phyloP scores from a whole-genome alignment of 768 basidiomycete genomes.

The Kwoniella pini region DNA sequence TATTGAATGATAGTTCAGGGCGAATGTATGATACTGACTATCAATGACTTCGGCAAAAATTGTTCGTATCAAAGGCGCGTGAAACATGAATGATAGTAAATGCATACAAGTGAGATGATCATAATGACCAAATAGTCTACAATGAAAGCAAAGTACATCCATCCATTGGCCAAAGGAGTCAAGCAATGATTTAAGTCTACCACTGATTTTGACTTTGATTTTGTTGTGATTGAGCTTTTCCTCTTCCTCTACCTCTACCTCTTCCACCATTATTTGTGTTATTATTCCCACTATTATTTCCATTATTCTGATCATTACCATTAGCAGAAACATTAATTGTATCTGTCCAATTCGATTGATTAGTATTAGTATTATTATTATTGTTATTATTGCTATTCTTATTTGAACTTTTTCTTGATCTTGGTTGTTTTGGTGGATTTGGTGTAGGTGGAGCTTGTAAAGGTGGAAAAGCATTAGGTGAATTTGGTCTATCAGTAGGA shows the following conservation, averaged over 20 bases:
- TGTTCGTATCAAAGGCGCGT: no score
- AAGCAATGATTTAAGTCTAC: background rate
- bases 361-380: background rate
- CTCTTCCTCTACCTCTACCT: conserved; percentile 1
- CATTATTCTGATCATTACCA: background rate
- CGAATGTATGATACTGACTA: no score
- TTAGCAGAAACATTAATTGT: no score
- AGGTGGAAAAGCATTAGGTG: conserved; percentile 12
- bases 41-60: no score
- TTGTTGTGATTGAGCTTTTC: background rate
- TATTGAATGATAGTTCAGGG: no score
- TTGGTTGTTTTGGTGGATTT: background rate
- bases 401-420: conserved; percentile 6
- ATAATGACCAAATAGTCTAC: no score
- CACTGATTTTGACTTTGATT: no score
- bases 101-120: no score
- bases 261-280: background rate
- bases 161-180: background rate
- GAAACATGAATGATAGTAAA: no score
- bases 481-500: conserved; percentile 15
- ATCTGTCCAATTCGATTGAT: background rate
- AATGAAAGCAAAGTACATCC: no score
- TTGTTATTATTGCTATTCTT: conserved; percentile 3
- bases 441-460: background rate
- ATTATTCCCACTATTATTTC: background rate